Base-by-base conservation (phyloP, 768 basidiomycete genomes). In the Sporobolomyces pararoseus region DNA sequence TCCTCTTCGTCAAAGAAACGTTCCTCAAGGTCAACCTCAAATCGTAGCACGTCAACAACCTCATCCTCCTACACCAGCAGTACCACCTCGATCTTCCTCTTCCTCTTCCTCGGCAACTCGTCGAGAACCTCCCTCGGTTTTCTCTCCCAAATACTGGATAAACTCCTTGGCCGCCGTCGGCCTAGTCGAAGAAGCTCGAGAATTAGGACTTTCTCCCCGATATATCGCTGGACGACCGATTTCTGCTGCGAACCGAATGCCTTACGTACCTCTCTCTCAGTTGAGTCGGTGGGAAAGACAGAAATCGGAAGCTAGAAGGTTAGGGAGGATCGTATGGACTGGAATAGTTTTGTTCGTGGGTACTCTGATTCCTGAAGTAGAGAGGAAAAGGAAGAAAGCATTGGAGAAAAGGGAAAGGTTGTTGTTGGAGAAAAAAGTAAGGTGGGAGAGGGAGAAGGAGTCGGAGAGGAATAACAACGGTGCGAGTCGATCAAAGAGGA, bases 341-440 rank as follows among this genome's bases (percentile, higher is more conserved):
- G 70, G 63, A 29, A 3, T 63, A 19, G 73, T 77, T 16, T 62
- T 77, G 23, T 77, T 77, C 59, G 14, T 77, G 12, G 76, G 69
- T 32, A 77, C 76, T n/a, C 51, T 77, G 19, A 63, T 66, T 13
- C 76, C 76, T 3, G 76, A 76, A 42, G 65, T 77, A 2, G 76
- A 77, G 61, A 54, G 71, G 39, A 72, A 76, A 60, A 31, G 76
- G 32, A 71, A 68, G 39, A 66, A 66, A 60, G 76, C 76, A n/a
- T 32, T 77, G 44, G 73, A 76, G 57, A 76, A 76, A 72, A 46
- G 76, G 35, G 71, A 76, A n/a, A 55, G 71, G 50, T 23, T 73
- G 50, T 23, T 70, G 13, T 47, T 35, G 17, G 67, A 68, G 61
- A 57, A 63, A 55, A 52, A 65, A 59, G 54, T 53, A 25, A 32